Percentiles rank a stretch among this genome's conserved stretches.
These are phyloP conservation scores for Hemisphaericaspora nanyangensis DNA, from an alignment of 805 yeast species.

Conservation along the genomic window DNA sequence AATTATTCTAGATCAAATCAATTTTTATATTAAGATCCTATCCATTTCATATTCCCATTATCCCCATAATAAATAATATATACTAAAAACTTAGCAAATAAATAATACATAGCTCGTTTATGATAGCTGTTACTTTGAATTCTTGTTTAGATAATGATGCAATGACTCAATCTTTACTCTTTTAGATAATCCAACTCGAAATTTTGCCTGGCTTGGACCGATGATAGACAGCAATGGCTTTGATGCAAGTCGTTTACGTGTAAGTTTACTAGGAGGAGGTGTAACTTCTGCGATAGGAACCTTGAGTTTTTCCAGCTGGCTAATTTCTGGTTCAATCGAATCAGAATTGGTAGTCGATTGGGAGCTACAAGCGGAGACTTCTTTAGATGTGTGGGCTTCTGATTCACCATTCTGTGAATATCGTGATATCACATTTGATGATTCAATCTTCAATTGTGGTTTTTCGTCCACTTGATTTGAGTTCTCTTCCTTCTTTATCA, in stretches of 20 bases:
- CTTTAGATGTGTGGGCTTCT: background rate
- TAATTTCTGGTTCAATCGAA: background rate
- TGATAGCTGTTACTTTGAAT: background rate
- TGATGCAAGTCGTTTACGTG: conserved; percentile 3
- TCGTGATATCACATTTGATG: background rate
- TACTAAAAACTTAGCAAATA: too few relatives aligned
- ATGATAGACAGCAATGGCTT: conserved; percentile 5
- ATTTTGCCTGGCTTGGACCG: background rate
- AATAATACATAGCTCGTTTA: too few relatives aligned
- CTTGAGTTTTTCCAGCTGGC: too few relatives aligned
- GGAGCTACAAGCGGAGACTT: background rate
- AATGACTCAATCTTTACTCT: conserved; percentile 20
- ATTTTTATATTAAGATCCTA: too few relatives aligned
- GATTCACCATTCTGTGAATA: too few relatives aligned
- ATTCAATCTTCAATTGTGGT: background rate
- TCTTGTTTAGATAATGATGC: conserved; percentile 14
- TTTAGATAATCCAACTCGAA: conserved; percentile 25
- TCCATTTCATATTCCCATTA: too few relatives aligned
- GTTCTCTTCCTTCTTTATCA: background rate
- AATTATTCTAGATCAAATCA: too few relatives aligned
- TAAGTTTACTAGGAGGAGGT: background rate
- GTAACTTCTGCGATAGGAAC: background rate
- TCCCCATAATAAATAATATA: too few relatives aligned
- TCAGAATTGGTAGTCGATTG: background rate
- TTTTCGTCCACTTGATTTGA: too few relatives aligned